phyloP scores from a whole-genome alignment of 495 filamentous ascomycete genomes.

The Ascobolus immersus region DNA sequence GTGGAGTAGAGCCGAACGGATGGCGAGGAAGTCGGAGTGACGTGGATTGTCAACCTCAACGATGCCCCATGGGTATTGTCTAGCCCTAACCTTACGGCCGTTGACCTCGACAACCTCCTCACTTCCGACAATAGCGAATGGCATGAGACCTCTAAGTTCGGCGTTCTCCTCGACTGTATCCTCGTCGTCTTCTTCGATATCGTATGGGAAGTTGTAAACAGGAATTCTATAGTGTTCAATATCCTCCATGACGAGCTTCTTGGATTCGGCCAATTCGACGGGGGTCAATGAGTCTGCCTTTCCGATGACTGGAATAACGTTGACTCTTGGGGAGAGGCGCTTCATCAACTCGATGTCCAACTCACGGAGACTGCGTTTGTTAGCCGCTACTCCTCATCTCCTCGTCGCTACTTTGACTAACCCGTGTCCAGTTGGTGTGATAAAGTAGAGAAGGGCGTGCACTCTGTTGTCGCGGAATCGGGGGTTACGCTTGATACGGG shows the following conservation, averaged over 20 bases:
- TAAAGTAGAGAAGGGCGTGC: conserved; percentile 94
- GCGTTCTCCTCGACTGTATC: conserved; percentile 98
- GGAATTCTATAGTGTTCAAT: conserved; percentile 99
- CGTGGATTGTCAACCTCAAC: conserved; percentile 98
- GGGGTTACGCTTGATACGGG: conserved; percentile 99
- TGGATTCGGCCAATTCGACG: conserved; percentile 87
- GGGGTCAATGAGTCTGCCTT: conserved; percentile 95
- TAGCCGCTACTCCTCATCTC: conserved; percentile 10
- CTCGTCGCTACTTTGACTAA: conserved; percentile 20
- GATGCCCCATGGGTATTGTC: conserved; percentile 96
- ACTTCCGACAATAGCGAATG: conserved; percentile 91
- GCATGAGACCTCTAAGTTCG: conserved; percentile 88
- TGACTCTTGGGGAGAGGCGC: conserved; percentile 90
- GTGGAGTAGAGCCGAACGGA: conserved; percentile 85
- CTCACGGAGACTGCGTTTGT: conserved; percentile 52
- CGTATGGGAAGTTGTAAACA: conserved; percentile 99
- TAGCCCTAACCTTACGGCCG: conserved; percentile 67
- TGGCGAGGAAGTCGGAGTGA: conserved; percentile 93
- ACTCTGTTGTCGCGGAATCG: conserved; percentile 97
- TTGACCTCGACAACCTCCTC: conserved; percentile 88
- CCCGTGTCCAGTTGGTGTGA: conserved; percentile 93
- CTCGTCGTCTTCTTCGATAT: conserved; percentile 97
- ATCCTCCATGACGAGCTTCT: conserved; percentile 99
- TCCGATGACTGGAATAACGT: conserved; percentile 96
- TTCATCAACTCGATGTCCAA: conserved; percentile 98